These are phyloP conservation scores for Pouteria campechiana DNA, from an alignment of 179 eudicot species.

Conservation along the genomic window DNA sequence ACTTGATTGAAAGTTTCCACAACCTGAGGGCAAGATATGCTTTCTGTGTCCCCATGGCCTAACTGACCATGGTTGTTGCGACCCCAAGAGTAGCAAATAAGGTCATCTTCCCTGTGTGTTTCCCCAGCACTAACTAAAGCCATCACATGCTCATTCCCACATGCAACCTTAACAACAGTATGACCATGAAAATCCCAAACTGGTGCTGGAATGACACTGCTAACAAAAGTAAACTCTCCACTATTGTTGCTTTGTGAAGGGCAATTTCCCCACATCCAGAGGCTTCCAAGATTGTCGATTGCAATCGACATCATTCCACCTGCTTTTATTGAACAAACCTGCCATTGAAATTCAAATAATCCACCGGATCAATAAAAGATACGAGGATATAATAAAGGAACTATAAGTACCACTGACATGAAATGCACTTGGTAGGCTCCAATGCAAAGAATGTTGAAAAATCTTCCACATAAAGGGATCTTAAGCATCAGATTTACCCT, in stretches of 20 bases:
- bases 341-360: constrained; percentile 1
- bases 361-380: background rate
- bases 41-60: constrained; percentile 68
- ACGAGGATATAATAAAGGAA: too few relatives aligned
- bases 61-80: constrained; percentile 68
- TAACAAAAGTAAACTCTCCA: constrained; percentile 24
- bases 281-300: constrained; percentile 57
- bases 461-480: too few relatives aligned
- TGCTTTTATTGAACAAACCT: constrained; percentile 65
- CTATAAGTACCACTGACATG: too few relatives aligned
- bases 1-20: constrained; percentile 33
- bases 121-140: constrained; percentile 71
- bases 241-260: constrained; percentile 39
- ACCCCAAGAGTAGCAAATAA: constrained; percentile 85
- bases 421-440: too few relatives aligned
- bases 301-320: constrained; percentile 97
- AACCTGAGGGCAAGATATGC: constrained; percentile 41
- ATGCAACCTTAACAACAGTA: constrained; percentile 81
- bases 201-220: constrained; percentile 41
- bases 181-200: constrained; percentile 72
- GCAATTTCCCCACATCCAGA: constrained; percentile 92
- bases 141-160: constrained; percentile 81
- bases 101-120: constrained; percentile 41
- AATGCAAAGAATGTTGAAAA: too few relatives aligned
- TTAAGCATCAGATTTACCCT: too few relatives aligned